These are phyloP conservation scores for Rutstroemia sp. DNA, from an alignment of 2,329 filamentous ascomycete species.

Conservation along the genomic window DNA sequence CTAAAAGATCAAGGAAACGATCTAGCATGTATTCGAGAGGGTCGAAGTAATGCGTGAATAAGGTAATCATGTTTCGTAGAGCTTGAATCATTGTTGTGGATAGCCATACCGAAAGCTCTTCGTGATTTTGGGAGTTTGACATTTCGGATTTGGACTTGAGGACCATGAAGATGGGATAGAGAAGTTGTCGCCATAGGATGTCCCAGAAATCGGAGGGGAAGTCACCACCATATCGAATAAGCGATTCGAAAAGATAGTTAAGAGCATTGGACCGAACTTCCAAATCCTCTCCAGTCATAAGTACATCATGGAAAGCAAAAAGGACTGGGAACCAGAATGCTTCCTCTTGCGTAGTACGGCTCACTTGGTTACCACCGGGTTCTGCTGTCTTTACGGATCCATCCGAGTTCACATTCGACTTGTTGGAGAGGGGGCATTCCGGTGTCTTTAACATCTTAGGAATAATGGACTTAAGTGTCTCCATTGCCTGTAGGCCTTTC, in stretches of 20 bases:
- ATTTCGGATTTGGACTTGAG: conserved; percentile 94
- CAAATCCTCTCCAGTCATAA: conserved; percentile 98
- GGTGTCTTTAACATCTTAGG: conserved; percentile 92
- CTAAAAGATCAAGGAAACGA: conserved; percentile 88
- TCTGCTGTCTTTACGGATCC: conserved; percentile 27
- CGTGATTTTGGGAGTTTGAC: conserved; percentile 89
- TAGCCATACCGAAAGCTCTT: conserved; percentile 96
- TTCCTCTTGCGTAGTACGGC: conserved; percentile 84
- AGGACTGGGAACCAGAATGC: conserved; percentile 98
- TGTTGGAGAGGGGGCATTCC: conserved; percentile 81
- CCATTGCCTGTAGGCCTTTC: conserved; percentile 93
- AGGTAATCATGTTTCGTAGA: conserved; percentile 92
- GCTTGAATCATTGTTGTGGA: conserved; percentile 99
- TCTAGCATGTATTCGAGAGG: conserved; percentile 96
- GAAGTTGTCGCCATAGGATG: conserved; percentile 89
- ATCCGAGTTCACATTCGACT: conserved; percentile 35
- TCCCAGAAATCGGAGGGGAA: conserved; percentile 98
- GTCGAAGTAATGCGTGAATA: conserved; percentile 98
- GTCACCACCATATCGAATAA: conserved; percentile 82
- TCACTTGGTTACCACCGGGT: conserved; percentile 51
- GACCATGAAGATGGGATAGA: conserved; percentile 98
- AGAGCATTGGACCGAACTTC: conserved; percentile 88
- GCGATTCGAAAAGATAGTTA: conserved; percentile 92
- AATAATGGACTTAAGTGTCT: conserved; percentile 87
- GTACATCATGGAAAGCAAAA: conserved; percentile 95